A percentile compares a stretch with the other conserved stretches of the same genome.
phyloP scores from a whole-genome alignment of 768 basidiomycete genomes.

The Agrocybe pediades region DNA sequence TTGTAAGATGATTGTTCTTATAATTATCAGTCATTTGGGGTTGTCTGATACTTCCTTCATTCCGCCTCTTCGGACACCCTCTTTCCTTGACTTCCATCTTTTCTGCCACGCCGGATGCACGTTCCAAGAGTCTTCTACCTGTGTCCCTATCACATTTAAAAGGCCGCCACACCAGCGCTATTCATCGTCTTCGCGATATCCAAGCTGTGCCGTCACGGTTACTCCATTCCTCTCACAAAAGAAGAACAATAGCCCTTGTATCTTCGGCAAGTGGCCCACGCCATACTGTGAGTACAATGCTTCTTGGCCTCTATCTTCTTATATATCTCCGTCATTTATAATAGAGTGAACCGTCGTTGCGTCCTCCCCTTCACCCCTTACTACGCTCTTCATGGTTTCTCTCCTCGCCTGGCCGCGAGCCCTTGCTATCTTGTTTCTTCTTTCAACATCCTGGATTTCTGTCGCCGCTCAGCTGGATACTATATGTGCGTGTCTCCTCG shows the following conservation, averaged over 20 bases:
- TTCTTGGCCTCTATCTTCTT: background rate
- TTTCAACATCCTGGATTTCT: conserved; percentile 34
- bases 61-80: conserved; percentile 13
- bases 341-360: conserved; percentile 9
- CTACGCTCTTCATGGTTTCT: conserved; percentile 52
- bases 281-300: conserved; percentile 24
- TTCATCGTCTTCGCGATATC: background rate
- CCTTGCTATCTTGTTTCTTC: conserved; percentile 39
- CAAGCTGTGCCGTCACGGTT: conserved; percentile 4
- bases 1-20: too few species aligned
- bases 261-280: conserved; percentile 13
- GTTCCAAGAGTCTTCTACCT: conserved; percentile 7
- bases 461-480: conserved; percentile 53
- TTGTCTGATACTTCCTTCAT: background rate
- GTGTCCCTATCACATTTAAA: background rate
- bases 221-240: conserved; percentile 17
- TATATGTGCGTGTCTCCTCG: conserved; percentile 52
- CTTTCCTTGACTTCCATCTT: conserved; percentile 13
- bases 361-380: conserved; percentile 13
- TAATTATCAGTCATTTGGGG: too few species aligned
- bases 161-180: too few species aligned
- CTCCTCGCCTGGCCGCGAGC: conserved; percentile 80
- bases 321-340: conserved; percentile 10
- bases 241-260: conserved; percentile 21
- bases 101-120: conserved; percentile 22